Evolutionary conservation across 345 rosid species (phyloP), one percentile per base, ranked within the genome.

Genomic region (Trapa bicornis): DNA sequence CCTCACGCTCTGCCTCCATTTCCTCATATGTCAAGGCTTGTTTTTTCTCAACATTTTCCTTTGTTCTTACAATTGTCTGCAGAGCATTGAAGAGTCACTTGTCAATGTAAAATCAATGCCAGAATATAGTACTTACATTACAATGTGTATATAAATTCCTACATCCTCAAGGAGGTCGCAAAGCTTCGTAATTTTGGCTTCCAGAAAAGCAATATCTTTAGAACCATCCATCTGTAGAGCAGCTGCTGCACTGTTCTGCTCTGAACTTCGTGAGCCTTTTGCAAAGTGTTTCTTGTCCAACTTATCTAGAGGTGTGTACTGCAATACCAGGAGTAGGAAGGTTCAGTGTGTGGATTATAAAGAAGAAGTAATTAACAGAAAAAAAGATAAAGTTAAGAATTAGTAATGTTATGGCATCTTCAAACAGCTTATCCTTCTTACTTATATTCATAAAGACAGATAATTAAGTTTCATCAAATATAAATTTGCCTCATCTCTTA

Each of bases 1-100:
- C 99, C 78, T 89, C 96, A 6, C 96, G 95, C 67, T 94, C 99
- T 68, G 85, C 91, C 74, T 91, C 96, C 89, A 91, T 91, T 80
- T 94, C 99, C 77, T 94, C 97, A 62, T 87, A 94, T 1, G 92
- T 89, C 84, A 89, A 66, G 5, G 97, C 95, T 74, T 94, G 97
- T 80, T 91, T 94, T 89, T 91, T 94, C 71, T 81, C 89, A 47
- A 91, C 75, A 80, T 94, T 94, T 73, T 91, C 86, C 70, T 84
- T 87, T 64, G 99, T 91, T 65, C 80, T 80, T 62, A 70, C 83
- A 68, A 86, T 89, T 56, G 82, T 83, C 97, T 94, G 76, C 75
- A 71, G 47, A 65, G 12, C 11, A 22, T 37, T 2, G 68, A 42
- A 43, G 22, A 68, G 22, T 65, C 66, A 37, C 62, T 37, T 65